Evolutionary conservation across 192 early-diverging fungal genomes (phyloP).

Genomic region (Mortierella alpina): DNA sequence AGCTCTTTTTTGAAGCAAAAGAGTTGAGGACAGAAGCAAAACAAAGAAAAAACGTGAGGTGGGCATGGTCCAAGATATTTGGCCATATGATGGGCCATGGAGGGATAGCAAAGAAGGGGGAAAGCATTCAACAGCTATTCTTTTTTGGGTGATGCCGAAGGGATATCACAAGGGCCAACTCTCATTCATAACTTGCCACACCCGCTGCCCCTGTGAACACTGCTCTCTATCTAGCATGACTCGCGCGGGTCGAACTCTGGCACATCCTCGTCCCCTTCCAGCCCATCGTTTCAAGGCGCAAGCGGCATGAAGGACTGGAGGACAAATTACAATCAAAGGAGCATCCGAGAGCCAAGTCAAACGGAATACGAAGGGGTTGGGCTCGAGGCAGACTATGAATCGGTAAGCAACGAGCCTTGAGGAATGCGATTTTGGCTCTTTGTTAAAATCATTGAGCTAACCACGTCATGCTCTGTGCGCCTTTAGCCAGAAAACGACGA

Average conservation of each 20-base stretch:
- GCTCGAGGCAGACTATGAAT: constrained; percentile 23
- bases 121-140: too few species aligned
- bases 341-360: constrained; percentile 35
- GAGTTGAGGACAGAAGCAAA: neutral
- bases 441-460: neutral
- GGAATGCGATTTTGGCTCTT: neutral
- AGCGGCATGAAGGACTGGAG: constrained; percentile 25
- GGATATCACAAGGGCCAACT: too few species aligned
- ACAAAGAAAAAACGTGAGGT: neutral
- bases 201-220: neutral
- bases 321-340: constrained; percentile 27
- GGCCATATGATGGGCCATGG: too few species aligned
- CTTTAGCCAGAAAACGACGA: constrained; percentile 14
- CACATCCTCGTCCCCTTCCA: constrained; percentile 17
- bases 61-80: neutral
- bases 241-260: constrained; percentile 28
- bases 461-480: neutral
- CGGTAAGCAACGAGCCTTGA: constrained; percentile 14
- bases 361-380: constrained; percentile 39
- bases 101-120: too few species aligned
- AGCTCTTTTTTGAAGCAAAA: too few species aligned
- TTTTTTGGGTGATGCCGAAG: too few species aligned
- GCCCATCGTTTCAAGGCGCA: neutral
- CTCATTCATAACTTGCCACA: neutral
- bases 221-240: constrained; percentile 20